These are phyloP conservation scores for Puya raimondii DNA, from an alignment of 176 grass and related monocot species.

Conservation along the genomic window DNA sequence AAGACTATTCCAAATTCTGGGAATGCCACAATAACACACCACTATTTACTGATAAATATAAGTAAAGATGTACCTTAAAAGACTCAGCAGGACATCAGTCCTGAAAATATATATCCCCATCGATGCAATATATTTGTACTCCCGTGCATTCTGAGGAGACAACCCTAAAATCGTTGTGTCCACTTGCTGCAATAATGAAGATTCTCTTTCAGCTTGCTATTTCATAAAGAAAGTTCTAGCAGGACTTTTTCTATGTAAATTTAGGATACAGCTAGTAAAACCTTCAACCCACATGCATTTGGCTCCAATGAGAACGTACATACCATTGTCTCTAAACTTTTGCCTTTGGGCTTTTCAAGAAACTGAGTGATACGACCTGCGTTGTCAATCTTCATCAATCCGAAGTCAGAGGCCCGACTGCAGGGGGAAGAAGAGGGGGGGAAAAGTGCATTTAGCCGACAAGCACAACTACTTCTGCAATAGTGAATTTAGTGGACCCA, in stretches of 20 bases:
- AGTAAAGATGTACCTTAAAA: constrained; percentile 38
- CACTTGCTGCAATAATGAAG: constrained; percentile 44
- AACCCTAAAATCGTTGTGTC: constrained; percentile 41
- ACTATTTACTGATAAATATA: too few relatives aligned
- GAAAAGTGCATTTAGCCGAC: too few relatives aligned
- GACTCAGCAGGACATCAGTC: constrained; percentile 54
- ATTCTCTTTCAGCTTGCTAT: not conserved
- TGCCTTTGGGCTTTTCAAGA: constrained; percentile 66
- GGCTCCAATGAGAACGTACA: not conserved
- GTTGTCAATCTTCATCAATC: constrained; percentile 62
- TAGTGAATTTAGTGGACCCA: too few relatives aligned
- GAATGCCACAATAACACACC: too few relatives aligned
- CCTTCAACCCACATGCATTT: too few relatives aligned
- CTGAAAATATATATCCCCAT: constrained; percentile 83
- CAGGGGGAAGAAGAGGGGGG: not conserved
- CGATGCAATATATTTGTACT: constrained; percentile 60
- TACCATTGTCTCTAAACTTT: constrained; percentile 72
- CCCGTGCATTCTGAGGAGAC: constrained; percentile 29
- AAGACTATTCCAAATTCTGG: too few relatives aligned
- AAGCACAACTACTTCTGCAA: too few relatives aligned
- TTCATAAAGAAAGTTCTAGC: not conserved
- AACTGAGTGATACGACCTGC: constrained; percentile 53
- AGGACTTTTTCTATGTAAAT: not conserved
- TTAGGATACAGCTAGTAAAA: too few relatives aligned
- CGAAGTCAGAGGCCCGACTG: constrained; percentile 76